These are phyloP conservation scores for Stentor roeselii DNA, from an alignment of 73 alveolate species.

Conservation along the genomic window DNA sequence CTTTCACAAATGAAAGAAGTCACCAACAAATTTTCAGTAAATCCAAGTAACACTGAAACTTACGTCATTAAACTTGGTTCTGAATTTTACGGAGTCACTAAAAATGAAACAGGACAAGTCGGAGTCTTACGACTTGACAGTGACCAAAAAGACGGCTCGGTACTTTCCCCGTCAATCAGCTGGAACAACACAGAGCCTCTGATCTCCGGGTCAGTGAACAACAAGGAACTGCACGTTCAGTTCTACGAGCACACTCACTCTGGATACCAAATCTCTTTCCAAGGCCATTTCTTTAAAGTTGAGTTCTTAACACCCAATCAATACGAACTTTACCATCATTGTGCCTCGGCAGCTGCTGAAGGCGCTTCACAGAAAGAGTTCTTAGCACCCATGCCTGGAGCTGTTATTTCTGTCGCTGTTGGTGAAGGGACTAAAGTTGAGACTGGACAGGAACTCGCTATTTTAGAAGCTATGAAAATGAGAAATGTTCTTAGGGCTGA, in stretches of 20 bases:
- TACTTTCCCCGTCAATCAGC: not conserved
- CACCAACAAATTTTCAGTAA: not conserved
- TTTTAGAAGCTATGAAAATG: conserved; percentile 73
- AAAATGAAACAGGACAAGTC: conserved; percentile 10
- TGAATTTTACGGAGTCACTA: not conserved
- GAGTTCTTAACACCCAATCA: not conserved
- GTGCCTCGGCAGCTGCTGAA: conserved; percentile 7
- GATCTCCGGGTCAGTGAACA: not conserved
- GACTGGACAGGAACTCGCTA: conserved; percentile 31
- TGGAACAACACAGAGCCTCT: conserved; percentile 25
- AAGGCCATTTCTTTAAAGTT: not conserved
- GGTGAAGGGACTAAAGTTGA: conserved; percentile 64
- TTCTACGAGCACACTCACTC: conserved; percentile 3
- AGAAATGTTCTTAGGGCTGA: conserved; percentile 70
- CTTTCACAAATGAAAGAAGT: not conserved
- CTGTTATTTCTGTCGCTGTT: conserved; percentile 66
- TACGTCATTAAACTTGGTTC: not conserved
- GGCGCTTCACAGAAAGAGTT: conserved; percentile 39
- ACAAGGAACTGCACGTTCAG: conserved; percentile 9
- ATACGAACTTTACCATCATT: not conserved
- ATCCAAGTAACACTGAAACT: not conserved
- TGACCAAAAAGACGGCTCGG: not conserved
- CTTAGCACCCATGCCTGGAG: conserved; percentile 84
- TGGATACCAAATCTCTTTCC: not conserved
- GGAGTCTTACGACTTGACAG: not conserved